These are phyloP conservation scores for Aspergillus homomorphus DNA, from an alignment of 495 filamentous ascomycete genomes.

Conservation along the genomic window DNA sequence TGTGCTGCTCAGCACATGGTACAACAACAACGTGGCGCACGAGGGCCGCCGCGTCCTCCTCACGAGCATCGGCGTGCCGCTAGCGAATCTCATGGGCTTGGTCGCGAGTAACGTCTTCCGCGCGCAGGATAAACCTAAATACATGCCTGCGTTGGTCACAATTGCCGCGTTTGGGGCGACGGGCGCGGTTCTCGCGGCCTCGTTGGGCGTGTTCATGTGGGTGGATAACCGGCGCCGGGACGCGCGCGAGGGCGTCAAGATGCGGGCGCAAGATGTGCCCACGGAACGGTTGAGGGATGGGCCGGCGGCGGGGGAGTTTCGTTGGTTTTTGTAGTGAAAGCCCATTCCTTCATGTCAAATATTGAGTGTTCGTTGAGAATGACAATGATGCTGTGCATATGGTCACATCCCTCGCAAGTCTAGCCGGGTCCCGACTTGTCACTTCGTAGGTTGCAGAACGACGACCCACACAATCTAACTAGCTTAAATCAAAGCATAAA, in stretches of 20 bases:
- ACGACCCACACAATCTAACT: too few relatives aligned
- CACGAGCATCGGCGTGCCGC: conserved; percentile 69
- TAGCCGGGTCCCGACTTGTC: too few relatives aligned
- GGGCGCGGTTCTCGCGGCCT: conserved; percentile 55
- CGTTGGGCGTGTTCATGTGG: conserved; percentile 66
- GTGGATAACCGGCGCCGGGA: conserved; percentile 67
- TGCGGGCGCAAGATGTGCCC: conserved; percentile 63
- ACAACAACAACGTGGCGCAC: conserved; percentile 78
- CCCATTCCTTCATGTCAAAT: not conserved
- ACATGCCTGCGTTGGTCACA: conserved; percentile 69
- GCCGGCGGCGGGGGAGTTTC: conserved; percentile 59
- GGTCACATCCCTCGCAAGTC: too few relatives aligned
- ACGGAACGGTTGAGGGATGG: conserved; percentile 68
- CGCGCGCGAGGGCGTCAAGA: conserved; percentile 53
- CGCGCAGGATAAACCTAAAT: conserved; percentile 66
- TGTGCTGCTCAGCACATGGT: conserved; percentile 57
- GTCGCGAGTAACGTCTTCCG: conserved; percentile 73
- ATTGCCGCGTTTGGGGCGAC: conserved; percentile 69
- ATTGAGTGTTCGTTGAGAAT: not conserved
- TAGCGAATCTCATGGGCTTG: conserved; percentile 80
- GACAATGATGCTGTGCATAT: too few relatives aligned
- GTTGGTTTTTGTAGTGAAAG: conserved; percentile 59
- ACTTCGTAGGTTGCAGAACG: too few relatives aligned
- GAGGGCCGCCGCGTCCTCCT: conserved; percentile 68
- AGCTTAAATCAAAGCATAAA: not conserved